Base-by-base conservation (phyloP, 192 early-diverging fungal species). In the Coemansia aciculifera region DNA sequence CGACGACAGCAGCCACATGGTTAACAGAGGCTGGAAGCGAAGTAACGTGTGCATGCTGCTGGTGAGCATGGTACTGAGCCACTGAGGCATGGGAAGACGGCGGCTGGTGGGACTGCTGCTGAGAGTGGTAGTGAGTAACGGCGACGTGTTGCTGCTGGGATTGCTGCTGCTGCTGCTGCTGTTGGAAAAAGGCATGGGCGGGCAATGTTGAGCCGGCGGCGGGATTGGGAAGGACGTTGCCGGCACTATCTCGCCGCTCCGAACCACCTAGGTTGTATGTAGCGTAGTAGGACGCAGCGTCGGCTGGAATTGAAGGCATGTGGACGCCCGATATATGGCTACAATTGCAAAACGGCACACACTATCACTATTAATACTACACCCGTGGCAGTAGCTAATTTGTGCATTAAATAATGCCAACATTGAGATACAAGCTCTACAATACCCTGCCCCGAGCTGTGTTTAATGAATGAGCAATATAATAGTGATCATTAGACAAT, bases 261-360 rank as follows among this genome's bases (percentile, higher is more conserved):
- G 72, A 24, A 51, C 62, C 71, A 37, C 62, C 62, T 11, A 81
- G 40, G 23, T 62, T 70, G 49, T 81, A 81, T 4, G 78, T 46
- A 29, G 73, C 67, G 42, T 81, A 81, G 62, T 75, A 81, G 11
- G 70, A 72, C 12, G 70, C 70, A 0, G 78, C 73, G 34, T 73
- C 78, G 13, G 78, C 59, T 29, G 78, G 61, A 31, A 81, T 81
- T 5, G 78, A 65, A 23, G 67, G 63, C 78, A 81, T 81, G 67
- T 71, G 73, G 39, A 69, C 73, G 12, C 70, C 69, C 10, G 73
- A 73, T 21, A 81, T 75, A 63, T 75, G 67, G 63, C 78, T 75
- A 81, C 73, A 81, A 65, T 63, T 54, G 27, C 7, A 52, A 40
- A 38, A 2, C 21, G 52, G 11, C 37, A 38, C 23, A 13, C 31